These are phyloP conservation scores for Rhytidiadelphus loreus DNA, from an alignment of 225 moss, liverwort and hornwort species.

Conservation along the genomic window DNA sequence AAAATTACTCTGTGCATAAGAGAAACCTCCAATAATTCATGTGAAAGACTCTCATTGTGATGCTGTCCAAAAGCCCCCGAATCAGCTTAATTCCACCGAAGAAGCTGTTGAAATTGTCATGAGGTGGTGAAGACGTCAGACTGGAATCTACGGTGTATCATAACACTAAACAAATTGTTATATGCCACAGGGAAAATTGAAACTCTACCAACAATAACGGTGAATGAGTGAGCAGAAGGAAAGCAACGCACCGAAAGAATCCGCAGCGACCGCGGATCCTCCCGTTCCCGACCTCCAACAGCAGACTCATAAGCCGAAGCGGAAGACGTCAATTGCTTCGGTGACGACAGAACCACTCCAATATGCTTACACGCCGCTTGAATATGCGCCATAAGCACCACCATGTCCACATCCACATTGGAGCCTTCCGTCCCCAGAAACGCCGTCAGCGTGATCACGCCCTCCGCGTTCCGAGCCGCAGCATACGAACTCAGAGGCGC, in stretches of 20 bases:
- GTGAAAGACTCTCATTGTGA: background rate
- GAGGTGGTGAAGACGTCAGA: background rate
- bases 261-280: slow-evolving; percentile 20
- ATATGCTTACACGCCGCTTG: slow-evolving; percentile 81
- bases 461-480: slow-evolving; percentile 36
- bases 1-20: background rate
- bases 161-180: background rate
- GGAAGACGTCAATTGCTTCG: slow-evolving; percentile 49
- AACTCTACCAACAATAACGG: background rate
- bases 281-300: slow-evolving; percentile 16
- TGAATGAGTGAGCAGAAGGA: background rate
- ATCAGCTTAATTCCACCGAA: background rate
- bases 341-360: slow-evolving; percentile 57
- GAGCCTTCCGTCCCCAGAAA: slow-evolving; percentile 49
- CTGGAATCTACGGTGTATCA: background rate
- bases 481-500: slow-evolving; percentile 43
- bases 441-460: slow-evolving; percentile 36
- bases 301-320: slow-evolving; percentile 20
- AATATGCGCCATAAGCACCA: slow-evolving; percentile 61
- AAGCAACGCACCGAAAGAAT: slow-evolving; percentile 43
- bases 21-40: background rate
- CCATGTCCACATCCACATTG: slow-evolving; percentile 64
- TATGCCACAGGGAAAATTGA: background rate
- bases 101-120: background rate
- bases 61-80: background rate